Base-by-base conservation (phyloP, 176 grass and related monocot genomes). In the Triticum urartu region DNA sequence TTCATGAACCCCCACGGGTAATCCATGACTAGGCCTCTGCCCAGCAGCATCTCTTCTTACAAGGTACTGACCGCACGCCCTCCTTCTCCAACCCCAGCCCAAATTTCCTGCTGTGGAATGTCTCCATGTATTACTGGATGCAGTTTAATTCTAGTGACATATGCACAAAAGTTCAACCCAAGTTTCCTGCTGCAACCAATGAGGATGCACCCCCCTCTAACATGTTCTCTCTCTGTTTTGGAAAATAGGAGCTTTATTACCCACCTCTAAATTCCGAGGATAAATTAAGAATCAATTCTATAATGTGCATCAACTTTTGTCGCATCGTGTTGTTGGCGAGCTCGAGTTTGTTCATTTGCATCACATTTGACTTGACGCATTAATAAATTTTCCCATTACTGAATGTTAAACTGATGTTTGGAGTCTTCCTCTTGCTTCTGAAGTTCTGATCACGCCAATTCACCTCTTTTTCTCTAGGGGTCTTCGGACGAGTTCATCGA, bases 401-500 rank as follows among this genome's bases (percentile, higher is more conserved):
- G 18, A 58, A 25, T 73, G 70, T 73, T 73, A 64, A 7, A 64
- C 12, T 47, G 7, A 20, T 52, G 30, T 17, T 5, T 9, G 52
- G 13, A 11, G 0, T 30, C 3, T 48, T 38, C 9, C 73, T 17
- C 8, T 15, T 75, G 35, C 36, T 83, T 66, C 47, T 18, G 15
- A 18, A 54, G 15, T 54, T 54, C 5, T 90, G 21, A 83, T 79
- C 40, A 65, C 64, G 7, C 43, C 40, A 13, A 32, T 76, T 86
- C 66, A 28, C 52, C 70, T 82, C 56, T 78, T 35, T 78, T 52
- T 73, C 58, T 87, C 26, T 58, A 98, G 97, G 97, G 97, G 20
- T 94, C 92, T 84, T 98, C 97, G 25, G 96, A 98, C 34, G 97
- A 98, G 79, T 98, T 98, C 86, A 98, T 98, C 33, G 94, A 95